phyloP scores from a whole-genome alignment of 228 moss, liverwort and hornwort species.

The Sphagnum fallax region DNA sequence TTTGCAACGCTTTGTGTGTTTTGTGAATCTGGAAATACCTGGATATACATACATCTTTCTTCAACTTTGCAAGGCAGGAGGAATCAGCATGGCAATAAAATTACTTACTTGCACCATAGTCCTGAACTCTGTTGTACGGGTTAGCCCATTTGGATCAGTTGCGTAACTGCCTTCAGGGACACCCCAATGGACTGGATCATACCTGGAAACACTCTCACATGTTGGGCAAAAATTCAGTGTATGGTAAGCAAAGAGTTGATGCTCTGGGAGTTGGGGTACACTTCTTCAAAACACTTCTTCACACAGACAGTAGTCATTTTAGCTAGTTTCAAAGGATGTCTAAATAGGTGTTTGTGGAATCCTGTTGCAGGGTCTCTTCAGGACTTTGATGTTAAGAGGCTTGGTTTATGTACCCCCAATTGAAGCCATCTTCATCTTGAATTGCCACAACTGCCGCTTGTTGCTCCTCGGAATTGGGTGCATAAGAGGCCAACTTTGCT shows the following conservation, averaged over 20 bases:
- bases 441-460: slow-evolving; percentile 76
- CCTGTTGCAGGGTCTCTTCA: too few relatives aligned
- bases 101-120: slow-evolving; percentile 76
- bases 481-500: slow-evolving; percentile 28
- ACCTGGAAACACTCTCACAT: slow-evolving; percentile 28
- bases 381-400: background rate
- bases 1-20: too few relatives aligned
- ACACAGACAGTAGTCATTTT: too few relatives aligned
- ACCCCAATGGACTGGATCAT: slow-evolving; percentile 92
- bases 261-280: background rate
- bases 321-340: too few relatives aligned
- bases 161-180: slow-evolving; percentile 98
- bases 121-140: slow-evolving; percentile 72
- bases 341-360: too few relatives aligned
- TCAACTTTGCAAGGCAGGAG: too few relatives aligned
- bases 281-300: background rate
- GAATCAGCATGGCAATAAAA: too few relatives aligned
- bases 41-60: too few relatives aligned
- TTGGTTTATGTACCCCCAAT: slow-evolving; percentile 63
- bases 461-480: slow-evolving; percentile 80
- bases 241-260: background rate
- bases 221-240: background rate
- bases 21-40: too few relatives aligned
- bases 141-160: slow-evolving; percentile 64
- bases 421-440: slow-evolving; percentile 82